These are phyloP conservation scores for Lachnellula suecica DNA, from an alignment of 2,329 filamentous ascomycete genomes.

Conservation along the genomic window DNA sequence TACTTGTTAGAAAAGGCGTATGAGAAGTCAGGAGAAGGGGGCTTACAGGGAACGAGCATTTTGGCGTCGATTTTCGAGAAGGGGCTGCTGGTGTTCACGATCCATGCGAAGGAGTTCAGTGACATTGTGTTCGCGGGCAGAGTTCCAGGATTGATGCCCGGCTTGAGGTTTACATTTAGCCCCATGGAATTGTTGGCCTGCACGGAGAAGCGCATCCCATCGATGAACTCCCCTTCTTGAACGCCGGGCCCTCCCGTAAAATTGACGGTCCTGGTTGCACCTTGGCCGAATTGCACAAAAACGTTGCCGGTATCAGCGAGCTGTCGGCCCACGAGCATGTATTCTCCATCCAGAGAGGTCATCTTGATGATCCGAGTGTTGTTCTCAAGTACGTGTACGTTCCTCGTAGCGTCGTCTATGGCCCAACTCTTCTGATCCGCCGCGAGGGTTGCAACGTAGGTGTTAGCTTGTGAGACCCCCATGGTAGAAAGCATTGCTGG, in stretches of 20 bases:
- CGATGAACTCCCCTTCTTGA: conserved; percentile 29
- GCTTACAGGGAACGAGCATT: conserved; percentile 11
- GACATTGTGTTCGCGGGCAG: conserved; percentile 4
- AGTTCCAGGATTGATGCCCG: conserved; percentile 11
- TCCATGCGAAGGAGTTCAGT: conserved; percentile 13
- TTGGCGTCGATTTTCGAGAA: conserved; percentile 3
- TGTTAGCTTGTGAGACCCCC: conserved; percentile 19
- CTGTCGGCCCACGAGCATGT: conserved; percentile 30
- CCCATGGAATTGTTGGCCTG: conserved; percentile 1
- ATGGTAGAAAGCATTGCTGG: conserved; percentile 15
- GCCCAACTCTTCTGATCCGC: conserved; percentile 35
- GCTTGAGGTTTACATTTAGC: conserved; percentile 9
- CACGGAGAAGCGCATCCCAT: conserved; percentile 26
- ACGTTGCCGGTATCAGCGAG: conserved; percentile 26
- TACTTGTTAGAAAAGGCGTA: conserved; percentile 1
- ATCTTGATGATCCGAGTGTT: conserved; percentile 33
- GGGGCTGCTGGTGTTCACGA: conserved; percentile 7
- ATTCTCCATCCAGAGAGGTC: conserved; percentile 32
- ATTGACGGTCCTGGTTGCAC: conserved; percentile 28
- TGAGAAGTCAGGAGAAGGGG: neutral
- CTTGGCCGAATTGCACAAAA: conserved; percentile 33
- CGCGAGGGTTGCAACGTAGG: conserved; percentile 18
- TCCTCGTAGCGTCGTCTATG: conserved; percentile 30
- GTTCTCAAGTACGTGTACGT: conserved; percentile 29
- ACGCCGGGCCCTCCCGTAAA: conserved; percentile 22